Conservation (phyloP, 2,329 filamentous ascomycete genomes). For the Epichloe sp. region DNA sequence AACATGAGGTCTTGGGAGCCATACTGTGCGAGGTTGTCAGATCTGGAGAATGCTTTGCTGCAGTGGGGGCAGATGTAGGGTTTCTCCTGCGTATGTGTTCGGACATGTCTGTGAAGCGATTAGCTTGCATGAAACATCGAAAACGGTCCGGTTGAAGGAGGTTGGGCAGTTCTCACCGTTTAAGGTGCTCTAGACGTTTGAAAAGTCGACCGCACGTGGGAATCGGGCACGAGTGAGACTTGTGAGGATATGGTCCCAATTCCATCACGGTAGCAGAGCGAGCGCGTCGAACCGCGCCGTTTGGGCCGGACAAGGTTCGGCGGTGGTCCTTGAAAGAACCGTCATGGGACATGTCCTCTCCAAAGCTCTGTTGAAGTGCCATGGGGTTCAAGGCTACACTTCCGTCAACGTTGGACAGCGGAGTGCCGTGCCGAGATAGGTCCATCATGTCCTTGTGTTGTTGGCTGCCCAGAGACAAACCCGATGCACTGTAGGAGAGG, state of each 20-base stretch:
- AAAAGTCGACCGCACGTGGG: slow-evolving; percentile 93
- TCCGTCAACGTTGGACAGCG: slow-evolving; percentile 70
- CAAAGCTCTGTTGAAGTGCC: slow-evolving; percentile 59
- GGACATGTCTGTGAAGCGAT: slow-evolving; percentile 68
- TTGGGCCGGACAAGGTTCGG: slow-evolving; percentile 55
- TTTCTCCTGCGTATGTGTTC: slow-evolving; percentile 98
- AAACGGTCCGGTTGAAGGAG: slow-evolving; percentile 6
- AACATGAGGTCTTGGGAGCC: slow-evolving; percentile 19
- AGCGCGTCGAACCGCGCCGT: slow-evolving; percentile 74
- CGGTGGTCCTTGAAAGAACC: slow-evolving; percentile 35
- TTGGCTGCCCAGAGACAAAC: slow-evolving; percentile 46
- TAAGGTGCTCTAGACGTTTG: slow-evolving; percentile 98
- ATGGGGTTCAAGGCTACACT: slow-evolving; percentile 63
- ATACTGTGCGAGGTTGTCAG: slow-evolving; percentile 98
- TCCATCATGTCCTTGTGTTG: slow-evolving; percentile 72
- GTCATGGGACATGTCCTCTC: slow-evolving; percentile 48
- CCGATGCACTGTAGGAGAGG: slow-evolving; percentile 57
- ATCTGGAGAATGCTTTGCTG: slow-evolving; percentile 97
- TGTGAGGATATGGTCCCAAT: slow-evolving; percentile 88
- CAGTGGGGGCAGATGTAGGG: slow-evolving; percentile 96
- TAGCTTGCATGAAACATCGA: not conserved
- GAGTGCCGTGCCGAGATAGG: slow-evolving; percentile 83
- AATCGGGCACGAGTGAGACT: slow-evolving; percentile 98
- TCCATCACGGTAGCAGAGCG: slow-evolving; percentile 95
- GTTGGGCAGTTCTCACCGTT: slow-evolving; percentile 62